Base-by-base conservation (phyloP, 1,284 basidiomycete species). In the Exobasidium rhododendri region DNA sequence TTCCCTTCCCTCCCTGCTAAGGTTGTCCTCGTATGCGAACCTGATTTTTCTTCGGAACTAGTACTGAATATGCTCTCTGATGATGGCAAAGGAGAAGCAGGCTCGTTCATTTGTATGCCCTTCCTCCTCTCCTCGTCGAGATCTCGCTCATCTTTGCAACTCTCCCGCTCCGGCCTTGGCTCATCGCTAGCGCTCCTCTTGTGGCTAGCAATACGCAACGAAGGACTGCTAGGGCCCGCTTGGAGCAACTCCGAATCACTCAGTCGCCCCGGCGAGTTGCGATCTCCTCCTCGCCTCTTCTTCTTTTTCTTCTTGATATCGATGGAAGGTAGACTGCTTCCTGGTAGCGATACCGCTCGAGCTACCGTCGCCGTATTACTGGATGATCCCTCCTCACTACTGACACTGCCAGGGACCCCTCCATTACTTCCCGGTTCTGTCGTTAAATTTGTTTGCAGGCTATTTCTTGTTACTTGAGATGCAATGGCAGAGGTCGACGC, bases 211-310 rank as follows among this genome's bases (percentile, higher is more conserved):
- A 46, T 29, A 13, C 59, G 31, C 17, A 17, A 44, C 3, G 59
- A 61, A 31, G 52, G 59, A 24, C 59, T 61, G 13, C 5, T 11
- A 11, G 57, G 60, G 3, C 43, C 56, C 13, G 60, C 7, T 31
- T 49, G 55, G n/a, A 50, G 26, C 26, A 62, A 50, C 20, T 26
- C 32, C n/a, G 59, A 55, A 22, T 54, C 58, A 24, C 51, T 35
- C 47, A 35, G 10, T 6, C 22, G 51, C 26, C 58, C 47, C 24
- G 47, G 28, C n/a, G n/a, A n/a, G n/a, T n/a, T n/a, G n/a, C n/a
- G n/a, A n/a, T n/a, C n/a, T 24, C 47, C 26, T 26, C 24, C 26
- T 50, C 47, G n/a, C 26, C 24, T 28, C 13, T 28, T 50, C 28
- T 26, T 50, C 14, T 26, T 50, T 28, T 24, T 50, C 26, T 20